Evolutionary conservation across 2,329 filamentous ascomycete genomes (phyloP), one percentile per base, ranked within the genome.

Genomic region (Diaporthe citri): DNA sequence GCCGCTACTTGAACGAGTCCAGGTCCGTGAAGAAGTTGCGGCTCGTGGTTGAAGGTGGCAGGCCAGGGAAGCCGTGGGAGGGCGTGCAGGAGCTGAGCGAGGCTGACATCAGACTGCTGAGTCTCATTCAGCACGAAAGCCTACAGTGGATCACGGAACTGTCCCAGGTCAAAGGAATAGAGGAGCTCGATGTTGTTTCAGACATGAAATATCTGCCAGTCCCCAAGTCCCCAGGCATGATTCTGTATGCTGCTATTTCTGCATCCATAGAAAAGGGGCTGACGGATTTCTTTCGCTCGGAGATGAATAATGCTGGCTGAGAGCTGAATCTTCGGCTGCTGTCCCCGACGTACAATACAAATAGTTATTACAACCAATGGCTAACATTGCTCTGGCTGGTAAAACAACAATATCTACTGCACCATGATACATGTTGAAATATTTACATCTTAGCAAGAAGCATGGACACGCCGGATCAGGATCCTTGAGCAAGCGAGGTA

Each of bases 71-170:
- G 3, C 84, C 85, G 0, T 91, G 88, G 89, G 86, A 89, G 6
- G 84, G 85, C 3, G 84, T 90, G 4, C 81, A 84, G 71, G 81
- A 82, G 70, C 86, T 90, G 76, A 83, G 82, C 1, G 83, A 85
- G 15, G 81, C 82, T 20, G 88, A 90, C 75, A 84, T 90, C 76
- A 84, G 85, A 69, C 82, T 88, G 13, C 79, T 88, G 22, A 85
- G 81, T 73, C 80, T 83, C 46, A 83, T 86, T 59, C 84, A 81
- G 76, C 86, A 87, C 77, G 87, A 90, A 71, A 85, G 84, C 55
- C 83, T 92, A 75, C 87, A 90, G 67, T 93, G 91, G 91, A 86
- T 89, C 55, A 86, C 86, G 75, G 88, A 91, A 78, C 79, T 93
- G 75, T 85, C 88, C 22, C 82, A 83, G 43, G 82, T 92, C 36